A percentile compares a stretch with the other conserved stretches of the same genome.
phyloP scores from a whole-genome alignment of 169 alveolate genomes.

The Fabrea salina region DNA sequence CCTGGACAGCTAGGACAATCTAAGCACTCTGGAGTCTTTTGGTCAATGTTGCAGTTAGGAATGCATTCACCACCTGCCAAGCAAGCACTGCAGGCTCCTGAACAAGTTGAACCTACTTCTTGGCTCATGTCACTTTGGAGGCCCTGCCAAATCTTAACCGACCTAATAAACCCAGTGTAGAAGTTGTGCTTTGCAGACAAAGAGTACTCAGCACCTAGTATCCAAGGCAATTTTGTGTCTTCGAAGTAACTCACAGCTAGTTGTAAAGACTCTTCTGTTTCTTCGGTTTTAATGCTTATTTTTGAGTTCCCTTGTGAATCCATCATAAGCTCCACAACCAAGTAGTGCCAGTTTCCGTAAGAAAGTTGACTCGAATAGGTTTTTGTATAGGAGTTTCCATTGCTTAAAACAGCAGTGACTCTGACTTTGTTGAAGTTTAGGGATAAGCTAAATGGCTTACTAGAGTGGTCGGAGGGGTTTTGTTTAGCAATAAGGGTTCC shows the following conservation, averaged over 20 bases:
- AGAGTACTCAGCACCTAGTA: not conserved
- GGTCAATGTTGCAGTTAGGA: not conserved
- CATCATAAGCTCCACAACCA: not conserved
- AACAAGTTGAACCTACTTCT: too few relatives aligned
- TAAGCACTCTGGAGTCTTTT: not conserved
- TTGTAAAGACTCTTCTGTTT: not conserved
- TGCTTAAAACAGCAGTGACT: not conserved
- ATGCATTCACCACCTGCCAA: too few relatives aligned
- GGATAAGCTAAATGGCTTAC: not conserved
- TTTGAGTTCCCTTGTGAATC: not conserved
- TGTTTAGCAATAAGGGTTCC: conserved; percentile 18
- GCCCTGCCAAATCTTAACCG: not conserved
- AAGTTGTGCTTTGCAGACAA: not conserved
- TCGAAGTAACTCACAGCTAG: not conserved
- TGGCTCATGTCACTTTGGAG: too few relatives aligned
- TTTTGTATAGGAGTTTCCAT: not conserved
- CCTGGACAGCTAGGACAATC: conserved; percentile 7
- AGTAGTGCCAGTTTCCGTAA: not conserved
- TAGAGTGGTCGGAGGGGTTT: not conserved
- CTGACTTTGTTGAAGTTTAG: not conserved
- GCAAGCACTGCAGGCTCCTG: too few relatives aligned
- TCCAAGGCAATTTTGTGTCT: not conserved
- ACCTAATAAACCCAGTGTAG: not conserved
- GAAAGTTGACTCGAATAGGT: not conserved
- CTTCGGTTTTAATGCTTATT: not conserved